Evolutionary conservation across 768 basidiomycete genomes (phyloP).

Genomic region (Tremella yokohamensis): DNA sequence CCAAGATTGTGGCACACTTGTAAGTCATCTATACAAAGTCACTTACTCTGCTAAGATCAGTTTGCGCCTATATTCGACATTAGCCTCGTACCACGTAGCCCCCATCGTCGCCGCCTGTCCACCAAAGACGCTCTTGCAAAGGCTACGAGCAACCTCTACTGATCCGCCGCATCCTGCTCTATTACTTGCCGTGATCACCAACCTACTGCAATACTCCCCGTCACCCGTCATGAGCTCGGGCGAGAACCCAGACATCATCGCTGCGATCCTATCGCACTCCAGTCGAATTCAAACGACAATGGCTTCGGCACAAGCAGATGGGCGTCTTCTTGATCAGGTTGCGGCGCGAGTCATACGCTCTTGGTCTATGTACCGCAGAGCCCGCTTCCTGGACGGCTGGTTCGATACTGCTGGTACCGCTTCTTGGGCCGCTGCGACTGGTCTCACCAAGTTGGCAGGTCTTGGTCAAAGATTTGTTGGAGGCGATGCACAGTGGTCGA

Average conservation of each 20-base stretch:
- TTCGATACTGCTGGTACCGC: constrained; percentile 12
- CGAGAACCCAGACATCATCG: constrained; percentile 2
- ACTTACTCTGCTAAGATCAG: constrained; percentile 7
- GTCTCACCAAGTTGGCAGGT: constrained; percentile 28
- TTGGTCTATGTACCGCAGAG: constrained; percentile 9
- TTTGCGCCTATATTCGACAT: constrained; percentile 24
- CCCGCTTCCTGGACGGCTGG: constrained; percentile 31
- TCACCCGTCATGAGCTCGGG: constrained; percentile 8
- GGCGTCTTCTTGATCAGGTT: constrained; percentile 31
- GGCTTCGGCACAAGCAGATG: constrained; percentile 20
- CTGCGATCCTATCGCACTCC: constrained; percentile 10
- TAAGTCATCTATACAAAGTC: constrained; percentile 13
- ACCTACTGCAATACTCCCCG: constrained; percentile 14
- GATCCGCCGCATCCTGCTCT: constrained; percentile 21
- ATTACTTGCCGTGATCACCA: constrained; percentile 19
- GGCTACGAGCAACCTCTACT: constrained; percentile 16
- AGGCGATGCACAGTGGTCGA: constrained; percentile 2
- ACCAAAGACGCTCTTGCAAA: constrained; percentile 17
- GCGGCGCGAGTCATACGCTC: constrained; percentile 19
- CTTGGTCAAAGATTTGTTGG: constrained; percentile 17
- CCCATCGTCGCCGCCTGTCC: constrained; percentile 16
- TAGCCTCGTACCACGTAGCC: constrained; percentile 8
- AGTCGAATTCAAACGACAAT: constrained; percentile 2
- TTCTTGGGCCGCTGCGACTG: constrained; percentile 15
- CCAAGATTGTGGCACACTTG: constrained; percentile 37